Base-by-base conservation (phyloP, 164 flowering plant genomes). In the Nymphaea colorata region DNA sequence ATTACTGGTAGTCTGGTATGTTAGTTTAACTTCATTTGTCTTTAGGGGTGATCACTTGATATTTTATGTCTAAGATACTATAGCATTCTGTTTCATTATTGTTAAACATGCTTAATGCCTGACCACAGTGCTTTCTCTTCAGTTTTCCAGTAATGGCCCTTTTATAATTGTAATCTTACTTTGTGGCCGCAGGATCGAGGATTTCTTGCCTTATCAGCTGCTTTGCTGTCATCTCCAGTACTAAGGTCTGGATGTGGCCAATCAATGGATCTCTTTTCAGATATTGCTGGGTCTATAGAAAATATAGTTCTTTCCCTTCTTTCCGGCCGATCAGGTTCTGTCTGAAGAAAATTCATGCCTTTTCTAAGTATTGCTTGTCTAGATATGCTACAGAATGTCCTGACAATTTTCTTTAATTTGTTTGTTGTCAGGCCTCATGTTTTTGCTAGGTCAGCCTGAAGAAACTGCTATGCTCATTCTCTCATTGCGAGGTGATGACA, bases 181-280 rank as follows among this genome's bases (percentile, higher is more conserved):
- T 47, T 14, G 64, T 80, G 71, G 63, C 63, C 74, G 59, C 87
- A 95, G 99, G 99, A 95, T 71, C 84, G 94, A 60, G 99, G 99
- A 18, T 90, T 95, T 83, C 87, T 92, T 75, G 87, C 98, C 67
- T 74, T 95, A 77, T 88, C 96, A 68, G 90, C 84, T 78, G 99
- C 98, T 60, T 73, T 95, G 72, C 77, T 95, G 72, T 85, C 99
- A 62, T 87, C 93, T 66, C 69, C 96, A 60, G 59, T 67, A 42
- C 72, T 85, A 72, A 88, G 85, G 42, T 81, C 86, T 64, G 89
- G 80, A 76, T 76, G 16, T 14, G 95, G 90, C 65, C 82, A 72
- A 74, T 67, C 74, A 18, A 67, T 79, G 79, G 85, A 86, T 66
- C 64, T 84, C 44, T 82, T 83, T 66, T 43, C 84, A 74, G 98